Base-by-base conservation (phyloP, 805 yeast species). In the Torulaspora indica region DNA sequence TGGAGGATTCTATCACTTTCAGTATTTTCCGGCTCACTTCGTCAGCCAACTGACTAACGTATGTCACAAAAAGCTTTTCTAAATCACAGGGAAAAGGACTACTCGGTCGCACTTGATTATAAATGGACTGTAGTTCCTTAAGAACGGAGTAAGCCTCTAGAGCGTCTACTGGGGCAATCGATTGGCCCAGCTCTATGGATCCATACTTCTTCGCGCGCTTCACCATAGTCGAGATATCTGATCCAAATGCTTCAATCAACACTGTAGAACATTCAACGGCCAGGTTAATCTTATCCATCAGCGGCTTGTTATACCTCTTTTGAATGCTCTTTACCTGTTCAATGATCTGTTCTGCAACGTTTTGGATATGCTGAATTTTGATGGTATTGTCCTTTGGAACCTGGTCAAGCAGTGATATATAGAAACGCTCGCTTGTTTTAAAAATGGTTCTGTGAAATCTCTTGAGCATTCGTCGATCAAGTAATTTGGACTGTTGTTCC, bases 381-480 rank as follows among this genome's bases (percentile, higher is more conserved):
- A 83, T 59, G 0, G 79, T 68, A 32, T 71, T 68, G 55, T 76
- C 79, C 22, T 83, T 67, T 0, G 95, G 93, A n/a, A 85, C 66
- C 5, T 63, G 63, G 3, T 71, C 67, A 15, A 77, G 57, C 6
- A 74, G 48, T 1, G 66, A 60, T 27, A 71, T 69, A 46, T 77
- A 76, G 48, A 70, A 71, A 8, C 54, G 52, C 44, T 73, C 77
- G 4, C 77, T 71, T 0, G 75, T 67, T 2, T 62, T 57, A 23
- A 67, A 57, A 5, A 77, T 53, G 0, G 68, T 52, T 32, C 60
- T 63, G 28, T 59, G 64, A 8, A 77, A 49, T 38, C 56, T 47
- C 57, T 63, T 15, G 63, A 46, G 76, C 82, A 78, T 48, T 68
- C 70, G 29, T n/a, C 32, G 36, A 6, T 41, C 40, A 15, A 38